These are phyloP conservation scores for Colletotrichum chlorophyti DNA, from an alignment of 2,329 filamentous ascomycete genomes.

Conservation along the genomic window DNA sequence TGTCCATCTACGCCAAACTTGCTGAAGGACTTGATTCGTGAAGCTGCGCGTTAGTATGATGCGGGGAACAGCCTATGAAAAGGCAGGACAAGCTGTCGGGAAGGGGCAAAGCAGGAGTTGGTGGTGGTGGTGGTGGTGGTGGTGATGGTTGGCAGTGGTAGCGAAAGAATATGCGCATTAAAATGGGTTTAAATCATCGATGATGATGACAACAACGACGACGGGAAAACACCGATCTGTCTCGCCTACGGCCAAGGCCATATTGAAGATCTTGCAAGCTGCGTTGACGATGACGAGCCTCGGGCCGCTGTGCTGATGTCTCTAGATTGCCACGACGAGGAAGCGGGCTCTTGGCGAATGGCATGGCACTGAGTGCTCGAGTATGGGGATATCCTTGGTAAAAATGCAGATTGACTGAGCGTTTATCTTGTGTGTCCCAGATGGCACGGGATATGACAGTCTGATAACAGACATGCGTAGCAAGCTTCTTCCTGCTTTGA, in stretches of 20 bases:
- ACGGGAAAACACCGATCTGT: too few species aligned
- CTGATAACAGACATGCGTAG: slow-evolving; percentile 4
- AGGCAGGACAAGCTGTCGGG: neutral
- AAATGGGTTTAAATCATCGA: slow-evolving; percentile 9
- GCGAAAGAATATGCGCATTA: neutral
- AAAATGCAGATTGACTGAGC: slow-evolving; percentile 4
- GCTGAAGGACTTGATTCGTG: slow-evolving; percentile 17
- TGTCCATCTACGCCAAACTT: neutral
- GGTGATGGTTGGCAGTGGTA: neutral
- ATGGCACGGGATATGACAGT: too few species aligned
- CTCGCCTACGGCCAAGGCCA: neutral
- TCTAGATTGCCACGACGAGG: neutral
- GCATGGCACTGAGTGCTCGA: slow-evolving; percentile 6
- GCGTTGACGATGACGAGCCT: slow-evolving; percentile 18
- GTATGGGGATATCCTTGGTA: neutral
- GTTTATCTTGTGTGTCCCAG: too few species aligned
- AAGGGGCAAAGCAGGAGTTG: slow-evolving; percentile 14
- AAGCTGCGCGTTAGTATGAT: slow-evolving; percentile 5
- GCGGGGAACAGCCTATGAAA: slow-evolving; percentile 24
- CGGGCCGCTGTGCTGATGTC: slow-evolving; percentile 8
- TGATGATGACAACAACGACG: neutral
- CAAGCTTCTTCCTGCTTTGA: slow-evolving; percentile 12
- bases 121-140: slow-evolving; percentile 4
- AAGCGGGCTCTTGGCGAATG: neutral
- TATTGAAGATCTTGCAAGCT: neutral